Evolutionary conservation across 108 stramenopile species (phyloP).

Genomic region (Cyclotella atomus): DNA sequence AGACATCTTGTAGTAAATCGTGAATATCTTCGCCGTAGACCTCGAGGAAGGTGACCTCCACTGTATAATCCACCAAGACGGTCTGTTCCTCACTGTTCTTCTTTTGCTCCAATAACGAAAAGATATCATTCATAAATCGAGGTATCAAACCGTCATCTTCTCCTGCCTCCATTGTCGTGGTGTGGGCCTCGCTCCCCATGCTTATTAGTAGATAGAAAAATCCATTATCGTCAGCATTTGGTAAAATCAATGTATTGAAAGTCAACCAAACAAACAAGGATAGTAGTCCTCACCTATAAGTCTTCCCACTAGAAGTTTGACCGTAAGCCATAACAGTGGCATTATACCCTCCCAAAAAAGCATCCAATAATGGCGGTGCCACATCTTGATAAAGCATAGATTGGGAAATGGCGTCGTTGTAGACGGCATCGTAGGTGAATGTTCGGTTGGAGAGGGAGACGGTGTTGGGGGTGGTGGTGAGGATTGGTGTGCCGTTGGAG

Average conservation of each 20-base stretch:
- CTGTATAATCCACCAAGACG: slow-evolving; percentile 55
- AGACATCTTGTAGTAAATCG: slow-evolving; percentile 83
- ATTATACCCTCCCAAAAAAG: slow-evolving; percentile 92
- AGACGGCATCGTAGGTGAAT: slow-evolving; percentile 87
- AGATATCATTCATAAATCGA: slow-evolving; percentile 88
- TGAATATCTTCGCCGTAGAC: slow-evolving; percentile 95
- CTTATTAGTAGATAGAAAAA: too few relatives aligned
- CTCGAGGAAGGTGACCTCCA: slow-evolving; percentile 91
- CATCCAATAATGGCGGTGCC: slow-evolving; percentile 69
- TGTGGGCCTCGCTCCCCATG: slow-evolving; percentile 90
- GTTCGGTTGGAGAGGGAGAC: slow-evolving; percentile 61
- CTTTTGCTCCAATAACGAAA: slow-evolving; percentile 54
- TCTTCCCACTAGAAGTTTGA: slow-evolving; percentile 66
- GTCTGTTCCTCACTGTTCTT: slow-evolving; percentile 35
- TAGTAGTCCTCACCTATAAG: too few relatives aligned
- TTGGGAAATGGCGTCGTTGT: slow-evolving; percentile 60
- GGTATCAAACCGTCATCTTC: slow-evolving; percentile 91
- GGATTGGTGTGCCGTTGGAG: slow-evolving; percentile 63
- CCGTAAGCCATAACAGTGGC: slow-evolving; percentile 80
- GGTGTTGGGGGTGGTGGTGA: slow-evolving; percentile 43
- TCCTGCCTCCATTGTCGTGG: too few relatives aligned
- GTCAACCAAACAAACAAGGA: too few relatives aligned
- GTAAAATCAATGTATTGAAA: too few relatives aligned
- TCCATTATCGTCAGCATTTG: too few relatives aligned
- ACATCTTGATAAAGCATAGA: slow-evolving; percentile 73